Evolutionary conservation across 352 stramenopile genomes (phyloP), one percentile per base, ranked within the genome.

Genomic region (Phytopythium sindhum): DNA sequence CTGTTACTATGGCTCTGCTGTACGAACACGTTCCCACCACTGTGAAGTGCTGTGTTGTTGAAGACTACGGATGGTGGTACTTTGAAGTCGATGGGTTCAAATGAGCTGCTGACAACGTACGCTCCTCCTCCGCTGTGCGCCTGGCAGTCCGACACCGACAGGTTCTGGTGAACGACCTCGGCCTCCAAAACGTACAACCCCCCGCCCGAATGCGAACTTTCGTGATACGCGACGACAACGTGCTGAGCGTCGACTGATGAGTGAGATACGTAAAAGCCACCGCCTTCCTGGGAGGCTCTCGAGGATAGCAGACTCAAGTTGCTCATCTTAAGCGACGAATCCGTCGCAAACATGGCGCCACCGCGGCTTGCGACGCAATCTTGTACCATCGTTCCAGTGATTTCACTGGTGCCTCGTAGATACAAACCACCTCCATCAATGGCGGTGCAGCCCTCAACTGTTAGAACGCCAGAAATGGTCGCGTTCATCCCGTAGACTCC

Each of bases 111-210:
- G 5, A 61, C 33, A 10, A 85, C 7, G 41, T 77, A 81, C 4
- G 78, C 14, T 0, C 78, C 82, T 1, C 78, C 82, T 9, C 82
- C 82, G 47, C 6, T 48, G 19, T 24, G 21, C 21, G 42, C 42
- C 3, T 48, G 17, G 6, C 42, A 48, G 42, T 48, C 21, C 0
- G 42, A 48, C 19, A 48, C 42, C 42, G 42, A 48, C 42, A 48
- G 2, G 21, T 48, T 48, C 9, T 24, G 5, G 17, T 24, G 42
- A 7, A 23, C 6, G 42, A 48, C 14, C 19, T 21, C 21, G 5
- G 42, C 19, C 21, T 48, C 42, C 14, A 23, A 5, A 24, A 48
- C 19, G 19, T 48, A 48, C 12, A 48, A 24, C 14, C 42, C 42
- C 4, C 42, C 42, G 21, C 42, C 42, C 3, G 42, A 48, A 3